These are phyloP conservation scores for Vararia minispora DNA, from an alignment of 768 basidiomycete species.

Conservation along the genomic window DNA sequence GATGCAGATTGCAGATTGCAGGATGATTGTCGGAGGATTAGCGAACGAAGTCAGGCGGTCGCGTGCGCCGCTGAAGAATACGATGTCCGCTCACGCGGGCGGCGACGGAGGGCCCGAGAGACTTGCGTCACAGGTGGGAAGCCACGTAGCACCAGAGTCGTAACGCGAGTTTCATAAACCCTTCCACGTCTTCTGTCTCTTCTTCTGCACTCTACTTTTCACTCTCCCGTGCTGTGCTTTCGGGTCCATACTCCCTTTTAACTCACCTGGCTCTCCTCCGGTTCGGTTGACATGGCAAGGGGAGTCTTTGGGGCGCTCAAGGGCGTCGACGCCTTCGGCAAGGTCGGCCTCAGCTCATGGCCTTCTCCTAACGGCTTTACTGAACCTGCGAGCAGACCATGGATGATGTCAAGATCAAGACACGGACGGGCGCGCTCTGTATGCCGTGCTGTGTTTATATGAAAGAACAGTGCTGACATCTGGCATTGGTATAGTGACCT, in stretches of 20 bases:
- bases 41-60: too few species aligned
- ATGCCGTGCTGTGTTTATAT: too few species aligned
- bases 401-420: slow-evolving; percentile 99
- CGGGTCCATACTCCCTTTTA: slow-evolving; percentile 7
- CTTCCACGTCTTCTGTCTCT: too few species aligned
- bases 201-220: neutral
- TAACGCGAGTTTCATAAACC: too few species aligned
- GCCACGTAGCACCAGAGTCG: too few species aligned
- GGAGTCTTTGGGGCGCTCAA: slow-evolving; percentile 68
- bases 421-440: slow-evolving; percentile 87
- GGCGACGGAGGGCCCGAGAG: too few species aligned
- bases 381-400: slow-evolving; percentile 53
- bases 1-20: too few species aligned
- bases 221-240: neutral
- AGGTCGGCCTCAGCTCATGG: slow-evolving; percentile 41
- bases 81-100: too few species aligned
- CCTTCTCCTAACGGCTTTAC: neutral
- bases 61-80: too few species aligned
- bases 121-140: too few species aligned
- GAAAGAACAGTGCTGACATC: slow-evolving; percentile 6
- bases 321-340: slow-evolving; percentile 98
- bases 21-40: too few species aligned
- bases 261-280: slow-evolving; percentile 10
- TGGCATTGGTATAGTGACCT: slow-evolving; percentile 54
- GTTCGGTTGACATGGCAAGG: slow-evolving; percentile 50